Evolutionary conservation across 2,329 filamentous ascomycete species (phyloP).

Genomic region (Phialemoniopsis sp.): DNA sequence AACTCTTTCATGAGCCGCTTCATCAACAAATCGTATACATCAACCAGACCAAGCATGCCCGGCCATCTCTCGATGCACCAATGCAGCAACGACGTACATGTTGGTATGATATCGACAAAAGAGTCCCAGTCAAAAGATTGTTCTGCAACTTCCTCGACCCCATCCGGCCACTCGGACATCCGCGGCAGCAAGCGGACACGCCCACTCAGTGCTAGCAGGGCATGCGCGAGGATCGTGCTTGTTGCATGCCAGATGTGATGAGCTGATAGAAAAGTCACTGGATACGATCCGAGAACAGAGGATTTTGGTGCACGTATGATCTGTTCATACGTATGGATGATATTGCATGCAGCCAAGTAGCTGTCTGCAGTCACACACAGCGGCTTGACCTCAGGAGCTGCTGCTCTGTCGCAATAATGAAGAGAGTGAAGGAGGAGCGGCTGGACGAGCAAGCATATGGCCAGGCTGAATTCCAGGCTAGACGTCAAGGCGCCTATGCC

Average conservation of each 20-base stretch:
- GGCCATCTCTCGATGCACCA: slow-evolving; percentile 13
- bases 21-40: slow-evolving; percentile 8
- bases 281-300: slow-evolving; percentile 19
- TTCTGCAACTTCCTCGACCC: too few relatives aligned
- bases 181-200: slow-evolving; percentile 12
- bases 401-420: neutral
- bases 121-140: slow-evolving; percentile 10
- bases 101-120: slow-evolving; percentile 8
- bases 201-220: slow-evolving; percentile 20
- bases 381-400: neutral
- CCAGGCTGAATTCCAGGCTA: slow-evolving; percentile 23
- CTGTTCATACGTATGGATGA: slow-evolving; percentile 21
- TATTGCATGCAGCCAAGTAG: slow-evolving; percentile 19
- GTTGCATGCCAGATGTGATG: slow-evolving; percentile 24
- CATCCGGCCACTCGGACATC: slow-evolving; percentile 6
- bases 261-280: slow-evolving; percentile 21
- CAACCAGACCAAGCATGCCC: slow-evolving; percentile 9
- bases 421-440: slow-evolving; percentile 15
- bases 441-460: slow-evolving; percentile 24
- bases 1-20: slow-evolving; percentile 3
- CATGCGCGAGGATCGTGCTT: slow-evolving; percentile 21
- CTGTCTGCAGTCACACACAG: slow-evolving; percentile 18
- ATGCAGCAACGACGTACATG: slow-evolving; percentile 8
- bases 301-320: slow-evolving; percentile 20
- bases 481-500: slow-evolving; percentile 21